These are phyloP conservation scores for Lyophyllum decastes DNA, from an alignment of 768 basidiomycete species.

Conservation along the genomic window DNA sequence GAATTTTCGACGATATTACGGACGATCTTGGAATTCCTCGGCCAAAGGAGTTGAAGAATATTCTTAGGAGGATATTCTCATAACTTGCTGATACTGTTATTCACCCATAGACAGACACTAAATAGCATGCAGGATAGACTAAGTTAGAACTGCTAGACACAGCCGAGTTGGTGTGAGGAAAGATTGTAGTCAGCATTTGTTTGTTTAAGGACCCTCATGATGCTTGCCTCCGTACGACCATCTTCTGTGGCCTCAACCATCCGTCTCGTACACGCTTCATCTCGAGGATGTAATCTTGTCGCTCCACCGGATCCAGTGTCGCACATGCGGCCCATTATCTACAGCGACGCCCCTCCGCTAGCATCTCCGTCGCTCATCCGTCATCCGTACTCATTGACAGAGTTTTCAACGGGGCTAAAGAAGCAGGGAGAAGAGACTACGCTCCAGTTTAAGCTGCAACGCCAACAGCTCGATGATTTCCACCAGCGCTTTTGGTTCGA, in stretches of 20 bases:
- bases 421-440: constrained; percentile 45
- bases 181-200: constrained; percentile 2
- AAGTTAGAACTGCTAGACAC: not conserved
- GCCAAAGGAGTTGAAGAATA: constrained; percentile 29
- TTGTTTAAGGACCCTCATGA: not conserved
- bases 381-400: constrained; percentile 80
- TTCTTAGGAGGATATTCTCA: constrained; percentile 33
- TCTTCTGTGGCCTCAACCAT: not conserved
- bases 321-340: constrained; percentile 77
- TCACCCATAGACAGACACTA: not conserved
- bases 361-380: constrained; percentile 33
- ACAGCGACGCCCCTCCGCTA: constrained; percentile 55
- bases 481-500: constrained; percentile 83
- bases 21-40: constrained; percentile 47
- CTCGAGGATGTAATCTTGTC: constrained; percentile 37
- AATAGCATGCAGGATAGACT: not conserved
- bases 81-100: not conserved
- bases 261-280: constrained; percentile 28
- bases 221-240: constrained; percentile 18
- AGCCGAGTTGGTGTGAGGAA: too few relatives aligned
- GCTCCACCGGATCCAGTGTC: constrained; percentile 80
- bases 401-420: constrained; percentile 50
- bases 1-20: constrained; percentile 45
- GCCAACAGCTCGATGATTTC: constrained; percentile 72
- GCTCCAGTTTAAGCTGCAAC: constrained; percentile 69